A percentile compares a stretch with the other conserved stretches of the same genome.
Evolutionary conservation across 2,329 filamentous ascomycete genomes (phyloP).

Genomic region (Botrytis sinoallii): DNA sequence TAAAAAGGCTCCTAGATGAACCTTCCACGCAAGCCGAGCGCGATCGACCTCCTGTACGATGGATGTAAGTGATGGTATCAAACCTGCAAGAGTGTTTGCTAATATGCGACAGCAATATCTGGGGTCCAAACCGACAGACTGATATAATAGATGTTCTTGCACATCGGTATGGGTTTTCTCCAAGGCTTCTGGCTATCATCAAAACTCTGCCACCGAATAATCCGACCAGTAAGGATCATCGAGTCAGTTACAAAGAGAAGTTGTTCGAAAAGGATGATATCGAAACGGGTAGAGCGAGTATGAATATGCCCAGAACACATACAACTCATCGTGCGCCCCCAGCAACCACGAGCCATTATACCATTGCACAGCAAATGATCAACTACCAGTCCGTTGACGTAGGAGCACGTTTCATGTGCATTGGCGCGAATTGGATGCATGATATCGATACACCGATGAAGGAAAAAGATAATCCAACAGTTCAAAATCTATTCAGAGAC

Average conservation of each 20-base stretch:
- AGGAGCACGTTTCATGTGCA: constrained; percentile 62
- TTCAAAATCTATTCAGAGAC: constrained; percentile 39
- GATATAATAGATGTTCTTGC: constrained; percentile 54
- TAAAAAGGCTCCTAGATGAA: constrained; percentile 42
- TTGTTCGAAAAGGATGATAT: constrained; percentile 29
- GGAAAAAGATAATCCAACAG: constrained; percentile 20
- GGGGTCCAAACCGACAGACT: constrained; percentile 61
- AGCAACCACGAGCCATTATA: constrained; percentile 39
- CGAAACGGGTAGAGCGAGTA: constrained; percentile 26
- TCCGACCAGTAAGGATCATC: constrained; percentile 20
- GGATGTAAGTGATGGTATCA: constrained; percentile 55
- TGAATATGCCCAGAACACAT: constrained; percentile 16
- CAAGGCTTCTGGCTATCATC: constrained; percentile 62
- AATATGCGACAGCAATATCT: constrained; percentile 56
- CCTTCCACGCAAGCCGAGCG: constrained; percentile 38
- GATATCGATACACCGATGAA: constrained; percentile 37
- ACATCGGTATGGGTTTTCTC: constrained; percentile 64
- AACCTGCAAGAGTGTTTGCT: constrained; percentile 14
- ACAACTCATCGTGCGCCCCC: neutral
- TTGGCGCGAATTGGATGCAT: constrained; percentile 67
- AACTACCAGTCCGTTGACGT: constrained; percentile 73
- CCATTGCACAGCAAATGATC: constrained; percentile 66
- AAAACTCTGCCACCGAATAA: constrained; percentile 49
- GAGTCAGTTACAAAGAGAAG: constrained; percentile 20
- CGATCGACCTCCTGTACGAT: constrained; percentile 51